A percentile compares a stretch with the other conserved stretches of the same genome.
Conservation (phyloP, 1,284 basidiomycete genomes). For the Sporisorium exsertum region DNA sequence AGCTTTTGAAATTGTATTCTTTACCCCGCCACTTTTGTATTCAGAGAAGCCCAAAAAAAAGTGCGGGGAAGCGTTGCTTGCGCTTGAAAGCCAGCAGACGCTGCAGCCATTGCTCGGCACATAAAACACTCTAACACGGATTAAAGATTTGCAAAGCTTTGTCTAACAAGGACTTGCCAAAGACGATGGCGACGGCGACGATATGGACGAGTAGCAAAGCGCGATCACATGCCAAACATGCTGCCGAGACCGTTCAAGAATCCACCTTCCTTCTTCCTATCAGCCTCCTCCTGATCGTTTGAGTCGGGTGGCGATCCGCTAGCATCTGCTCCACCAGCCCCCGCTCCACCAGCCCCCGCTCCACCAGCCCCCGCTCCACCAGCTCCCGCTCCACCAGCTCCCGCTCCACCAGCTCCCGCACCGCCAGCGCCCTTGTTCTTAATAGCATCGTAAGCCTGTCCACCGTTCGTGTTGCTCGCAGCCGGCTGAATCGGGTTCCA, state of each 20-base stretch:
- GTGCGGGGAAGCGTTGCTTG: conserved; percentile 1
- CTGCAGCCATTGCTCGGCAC: not conserved
- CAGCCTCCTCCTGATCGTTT: conserved; percentile 6
- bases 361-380: not conserved
- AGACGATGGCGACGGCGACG: too few relatives aligned
- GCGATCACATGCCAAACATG: conserved; percentile 6
- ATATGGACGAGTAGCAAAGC: too few relatives aligned
- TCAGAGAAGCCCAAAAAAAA: not conserved
- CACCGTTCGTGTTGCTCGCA: conserved; percentile 13
- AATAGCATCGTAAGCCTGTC: conserved; percentile 24
- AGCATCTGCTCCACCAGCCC: not conserved
- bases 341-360: not conserved
- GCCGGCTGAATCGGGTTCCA: conserved; percentile 40
- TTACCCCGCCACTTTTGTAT: conserved; percentile 13
- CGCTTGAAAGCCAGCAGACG: not conserved
- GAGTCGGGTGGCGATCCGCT: not conserved
- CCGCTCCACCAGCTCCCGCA: not conserved
- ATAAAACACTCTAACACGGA: conserved; percentile 2
- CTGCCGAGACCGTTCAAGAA: conserved; percentile 9
- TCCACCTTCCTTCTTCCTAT: conserved; percentile 13
- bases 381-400: not conserved
- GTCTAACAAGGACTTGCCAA: too few relatives aligned
- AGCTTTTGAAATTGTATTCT: not conserved
- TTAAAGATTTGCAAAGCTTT: not conserved
- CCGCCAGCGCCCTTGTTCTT: conserved; percentile 1